Evolutionary conservation across 805 yeast species (phyloP).

Genomic region (Barnettozyma sp.): DNA sequence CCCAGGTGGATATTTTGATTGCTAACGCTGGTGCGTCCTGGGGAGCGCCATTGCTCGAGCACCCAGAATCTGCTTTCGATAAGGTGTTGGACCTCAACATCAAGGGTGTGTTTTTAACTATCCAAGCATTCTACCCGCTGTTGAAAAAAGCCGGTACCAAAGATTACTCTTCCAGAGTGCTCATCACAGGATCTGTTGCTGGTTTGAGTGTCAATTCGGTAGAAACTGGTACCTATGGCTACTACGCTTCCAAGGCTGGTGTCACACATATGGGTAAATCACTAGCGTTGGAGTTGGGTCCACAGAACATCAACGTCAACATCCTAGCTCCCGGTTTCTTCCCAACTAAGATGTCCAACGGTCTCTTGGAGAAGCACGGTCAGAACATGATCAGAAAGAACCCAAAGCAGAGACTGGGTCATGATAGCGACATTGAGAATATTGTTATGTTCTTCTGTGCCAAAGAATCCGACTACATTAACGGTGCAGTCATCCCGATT

Average conservation of each 20-base stretch:
- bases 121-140: constrained; percentile 55
- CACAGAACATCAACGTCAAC: constrained; percentile 60
- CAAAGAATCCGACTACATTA: constrained; percentile 52
- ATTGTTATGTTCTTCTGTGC: constrained; percentile 50
- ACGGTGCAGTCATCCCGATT: constrained; percentile 60
- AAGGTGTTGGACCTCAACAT: constrained; percentile 60
- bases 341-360: constrained; percentile 70
- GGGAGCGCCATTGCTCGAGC: constrained; percentile 60
- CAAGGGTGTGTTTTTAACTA: constrained; percentile 59
- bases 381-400: constrained; percentile 40
- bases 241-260: constrained; percentile 69
- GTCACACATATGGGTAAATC: constrained; percentile 59
- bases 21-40: constrained; percentile 80
- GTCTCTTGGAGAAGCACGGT: constrained; percentile 43
- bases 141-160: constrained; percentile 44
- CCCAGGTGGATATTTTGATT: constrained; percentile 51
- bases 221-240: constrained; percentile 51
- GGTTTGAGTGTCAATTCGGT: constrained; percentile 34
- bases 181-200: constrained; percentile 63
- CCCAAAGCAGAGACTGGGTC: constrained; percentile 61
- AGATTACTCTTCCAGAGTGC: constrained; percentile 56
- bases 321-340: constrained; percentile 71
- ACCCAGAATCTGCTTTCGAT: constrained; percentile 53
- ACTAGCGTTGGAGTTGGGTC: constrained; percentile 61
- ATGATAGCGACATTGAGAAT: constrained; percentile 49